Evolutionary conservation across 116 monocot genomes (phyloP).

Genomic region (Zostera marina): DNA sequence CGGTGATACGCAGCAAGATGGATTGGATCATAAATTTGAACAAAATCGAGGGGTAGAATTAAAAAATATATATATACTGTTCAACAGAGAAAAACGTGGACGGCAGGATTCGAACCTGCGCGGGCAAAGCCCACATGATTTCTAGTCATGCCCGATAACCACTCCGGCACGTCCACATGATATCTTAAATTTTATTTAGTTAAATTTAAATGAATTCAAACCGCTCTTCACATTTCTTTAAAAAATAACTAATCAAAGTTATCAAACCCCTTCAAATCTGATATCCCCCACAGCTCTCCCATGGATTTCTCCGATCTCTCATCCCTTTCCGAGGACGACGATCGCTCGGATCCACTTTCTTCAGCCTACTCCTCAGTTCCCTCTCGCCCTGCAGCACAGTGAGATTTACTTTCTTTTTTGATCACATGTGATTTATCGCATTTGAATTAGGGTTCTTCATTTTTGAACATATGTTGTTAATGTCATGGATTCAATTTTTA

Average conservation of each 20-base stretch:
- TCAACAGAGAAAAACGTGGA: constrained; percentile 9
- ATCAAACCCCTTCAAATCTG: not conserved
- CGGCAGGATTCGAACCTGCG: constrained; percentile 99
- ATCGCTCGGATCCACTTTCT: constrained; percentile 2
- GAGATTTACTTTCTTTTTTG: constrained; percentile 3
- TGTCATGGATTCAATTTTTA: not conserved
- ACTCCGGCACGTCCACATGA: constrained; percentile 97
- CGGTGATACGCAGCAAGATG: no score
- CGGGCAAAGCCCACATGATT: constrained; percentile 99
- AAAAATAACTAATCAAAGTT: no score
- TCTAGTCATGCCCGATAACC: constrained; percentile 99
- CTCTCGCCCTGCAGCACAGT: constrained; percentile 63
- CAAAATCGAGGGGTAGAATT: no score
- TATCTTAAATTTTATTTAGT: no score
- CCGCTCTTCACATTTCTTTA: no score
- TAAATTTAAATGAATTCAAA: no score
- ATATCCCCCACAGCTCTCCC: not conserved
- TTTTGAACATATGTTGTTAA: not conserved
- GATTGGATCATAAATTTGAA: no score
- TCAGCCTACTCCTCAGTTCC: constrained; percentile 56
- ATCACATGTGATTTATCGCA: not conserved
- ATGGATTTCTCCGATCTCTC: constrained; percentile 17
- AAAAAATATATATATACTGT: no score
- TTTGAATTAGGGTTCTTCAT: not conserved
- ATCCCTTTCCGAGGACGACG: constrained; percentile 12